These are phyloP conservation scores for Citrus trifoliata DNA, from an alignment of 345 rosid species.

Conservation along the genomic window DNA sequence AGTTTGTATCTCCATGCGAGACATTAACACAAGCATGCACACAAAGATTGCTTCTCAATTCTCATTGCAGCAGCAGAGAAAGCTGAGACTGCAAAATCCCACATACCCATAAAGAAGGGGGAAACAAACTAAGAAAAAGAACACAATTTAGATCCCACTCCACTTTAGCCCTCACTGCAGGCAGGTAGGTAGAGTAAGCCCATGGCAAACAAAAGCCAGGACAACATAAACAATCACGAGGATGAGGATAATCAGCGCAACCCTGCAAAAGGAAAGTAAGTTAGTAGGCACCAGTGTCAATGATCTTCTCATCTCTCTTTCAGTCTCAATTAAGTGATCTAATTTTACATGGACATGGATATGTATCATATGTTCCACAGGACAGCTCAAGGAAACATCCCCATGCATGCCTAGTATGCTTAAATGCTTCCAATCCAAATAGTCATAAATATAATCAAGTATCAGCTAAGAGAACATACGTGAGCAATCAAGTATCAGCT, in stretches of 20 bases:
- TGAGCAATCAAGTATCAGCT: conserved; percentile 16
- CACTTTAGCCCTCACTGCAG: conserved; percentile 37
- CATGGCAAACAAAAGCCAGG: conserved; percentile 79
- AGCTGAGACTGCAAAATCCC: conserved; percentile 5
- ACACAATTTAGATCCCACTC: conserved; percentile 17
- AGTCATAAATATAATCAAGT: neutral
- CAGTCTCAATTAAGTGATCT: neutral
- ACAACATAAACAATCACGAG: conserved; percentile 64
- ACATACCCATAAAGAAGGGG: neutral
- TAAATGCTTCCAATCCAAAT: neutral
- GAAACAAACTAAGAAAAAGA: conserved; percentile 4
- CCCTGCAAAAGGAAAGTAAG: conserved; percentile 46
- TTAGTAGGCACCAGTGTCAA: conserved; percentile 8
- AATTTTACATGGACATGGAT: neutral
- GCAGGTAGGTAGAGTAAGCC: conserved; percentile 71
- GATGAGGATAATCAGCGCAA: conserved; percentile 55
- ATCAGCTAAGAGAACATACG: conserved; percentile 40
- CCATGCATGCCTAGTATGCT: neutral
- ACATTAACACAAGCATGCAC: neutral
- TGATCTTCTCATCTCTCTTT: neutral
- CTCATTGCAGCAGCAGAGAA: conserved; percentile 18
- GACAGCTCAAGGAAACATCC: neutral
- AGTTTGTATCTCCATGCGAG: conserved; percentile 12
- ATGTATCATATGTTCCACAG: neutral
- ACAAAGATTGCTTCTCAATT: neutral